Evolutionary conservation across 1,284 basidiomycete species (phyloP), one percentile per base, ranked within the genome.

Genomic region (Microbotryum scabiosae): DNA sequence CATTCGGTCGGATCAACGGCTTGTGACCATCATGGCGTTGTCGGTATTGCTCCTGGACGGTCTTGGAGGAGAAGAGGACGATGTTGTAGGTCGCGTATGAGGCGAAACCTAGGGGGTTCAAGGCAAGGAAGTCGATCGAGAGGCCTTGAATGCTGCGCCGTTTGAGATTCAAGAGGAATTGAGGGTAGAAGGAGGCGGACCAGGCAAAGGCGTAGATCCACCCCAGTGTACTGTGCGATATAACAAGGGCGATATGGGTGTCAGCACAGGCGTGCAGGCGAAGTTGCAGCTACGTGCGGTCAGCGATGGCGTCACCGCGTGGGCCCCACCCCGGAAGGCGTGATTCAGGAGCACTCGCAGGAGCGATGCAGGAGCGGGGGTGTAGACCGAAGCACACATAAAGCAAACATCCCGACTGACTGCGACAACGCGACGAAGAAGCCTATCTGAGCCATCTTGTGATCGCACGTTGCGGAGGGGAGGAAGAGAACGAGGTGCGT

Each of bases 81-180:
- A 72, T 70, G 48, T 70, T 75, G 74, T 75, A 79, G 30, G 75
- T 62, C 66, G 74, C 67, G 51, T 78, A 71, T 32, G 74, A 73
- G 12, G 75, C 57, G 64, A 78, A 78, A 1, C 78, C 78, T 43
- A 78, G 61, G 0, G 78, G 77, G 63, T 80, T 79, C 49, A 78
- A 64, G 53, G 71, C 70, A n/a, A 74, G 67, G 56, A 79, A 79
- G 68, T 79, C 77, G 20, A 75, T 64, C 2, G 73, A 74, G n/a
- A 79, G 67, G 3, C 78, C 78, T 5, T 70, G 66, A 0, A 76
- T 74, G 25, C 67, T 71, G 56, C 76, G 75, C 1, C 77, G 73
- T 16, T 63, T 56, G 64, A 73, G 76, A 65, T 79, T 79, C 60
- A 78, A 72, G 44, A 77, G 54, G 20, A 76, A 46, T 54, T 78